phyloP scores from a whole-genome alignment of 345 rosid species.

The Melastoma malabathricum region DNA sequence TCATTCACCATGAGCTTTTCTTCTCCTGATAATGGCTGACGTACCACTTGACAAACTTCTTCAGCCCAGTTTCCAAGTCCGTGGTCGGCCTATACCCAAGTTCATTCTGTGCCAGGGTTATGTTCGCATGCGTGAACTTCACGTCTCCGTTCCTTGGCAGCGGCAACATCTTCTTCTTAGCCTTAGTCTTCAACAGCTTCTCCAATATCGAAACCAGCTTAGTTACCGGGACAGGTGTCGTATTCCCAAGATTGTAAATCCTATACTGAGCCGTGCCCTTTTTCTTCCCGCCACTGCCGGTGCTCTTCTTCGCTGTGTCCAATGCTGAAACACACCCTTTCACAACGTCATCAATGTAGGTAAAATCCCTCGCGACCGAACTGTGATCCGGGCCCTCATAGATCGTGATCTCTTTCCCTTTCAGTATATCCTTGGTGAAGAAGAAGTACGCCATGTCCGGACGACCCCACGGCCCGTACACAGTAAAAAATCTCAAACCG shows the following conservation, averaged over 20 bases:
- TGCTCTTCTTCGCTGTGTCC: slow-evolving; percentile 23
- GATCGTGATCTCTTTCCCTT: slow-evolving; percentile 22
- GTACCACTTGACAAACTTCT: slow-evolving; percentile 15
- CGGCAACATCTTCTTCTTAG: slow-evolving; percentile 12
- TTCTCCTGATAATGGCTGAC: slow-evolving; percentile 5
- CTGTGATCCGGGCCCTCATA: slow-evolving; percentile 15
- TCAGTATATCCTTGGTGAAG: slow-evolving; percentile 22
- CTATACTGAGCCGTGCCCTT: slow-evolving; percentile 21
- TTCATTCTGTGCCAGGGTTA: slow-evolving; percentile 9
- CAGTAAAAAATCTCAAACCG: slow-evolving; percentile 23
- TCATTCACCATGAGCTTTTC: slow-evolving; percentile 6
- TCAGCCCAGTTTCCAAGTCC: slow-evolving; percentile 10
- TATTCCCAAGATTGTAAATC: slow-evolving; percentile 18
- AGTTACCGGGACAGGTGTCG: slow-evolving; percentile 8
- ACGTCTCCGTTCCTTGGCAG: slow-evolving; percentile 11
- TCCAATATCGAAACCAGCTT: slow-evolving; percentile 11
- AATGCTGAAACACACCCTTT: slow-evolving; percentile 21
- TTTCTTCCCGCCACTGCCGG: slow-evolving; percentile 26
- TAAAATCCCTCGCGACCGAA: slow-evolving; percentile 24
- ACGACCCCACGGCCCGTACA: slow-evolving; percentile 27
- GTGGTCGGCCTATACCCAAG: slow-evolving; percentile 10
- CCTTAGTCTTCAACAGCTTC: slow-evolving; percentile 11
- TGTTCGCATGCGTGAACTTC: slow-evolving; percentile 11
- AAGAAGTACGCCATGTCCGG: slow-evolving; percentile 31
- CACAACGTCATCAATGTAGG: slow-evolving; percentile 26